Evolutionary conservation across 139 green algal genomes (phyloP).

Genomic region (Trebouxia sp.): DNA sequence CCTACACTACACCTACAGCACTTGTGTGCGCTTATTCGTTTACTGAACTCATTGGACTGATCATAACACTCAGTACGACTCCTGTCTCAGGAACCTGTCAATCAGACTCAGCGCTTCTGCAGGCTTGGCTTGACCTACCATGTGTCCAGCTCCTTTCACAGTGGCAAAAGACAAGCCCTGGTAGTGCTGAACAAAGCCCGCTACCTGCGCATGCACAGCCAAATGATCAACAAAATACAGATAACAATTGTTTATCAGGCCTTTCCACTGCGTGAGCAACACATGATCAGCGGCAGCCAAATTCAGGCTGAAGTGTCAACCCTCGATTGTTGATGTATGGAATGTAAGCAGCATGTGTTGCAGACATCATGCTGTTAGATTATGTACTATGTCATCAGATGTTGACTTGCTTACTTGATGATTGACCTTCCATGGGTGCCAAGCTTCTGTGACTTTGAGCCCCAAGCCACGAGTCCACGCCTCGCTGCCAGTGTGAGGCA

Average conservation of each 20-base stretch:
- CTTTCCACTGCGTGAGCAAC: no score
- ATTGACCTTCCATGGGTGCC: slow-evolving; percentile 63
- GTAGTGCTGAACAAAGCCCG: background rate
- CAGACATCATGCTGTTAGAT: background rate
- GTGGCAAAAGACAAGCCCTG: slow-evolving; percentile 20
- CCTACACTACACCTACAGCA: no score
- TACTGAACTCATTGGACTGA: no score
- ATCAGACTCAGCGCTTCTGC: background rate
- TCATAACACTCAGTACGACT: background rate
- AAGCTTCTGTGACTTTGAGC: slow-evolving; percentile 37
- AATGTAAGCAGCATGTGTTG: slow-evolving; percentile 10
- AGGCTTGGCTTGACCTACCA: slow-evolving; percentile 14
- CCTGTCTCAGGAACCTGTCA: background rate
- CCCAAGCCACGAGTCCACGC: slow-evolving; percentile 62
- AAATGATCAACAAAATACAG: background rate
- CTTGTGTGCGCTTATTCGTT: no score
- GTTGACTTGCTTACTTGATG: slow-evolving; percentile 27
- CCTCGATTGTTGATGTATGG: no score
- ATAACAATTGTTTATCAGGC: no score
- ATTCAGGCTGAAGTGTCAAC: no score
- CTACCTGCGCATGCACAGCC: slow-evolving; percentile 2
- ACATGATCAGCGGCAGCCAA: no score
- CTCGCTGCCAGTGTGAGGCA: slow-evolving; percentile 82
- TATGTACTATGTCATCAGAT: no score
- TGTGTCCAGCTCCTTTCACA: slow-evolving; percentile 16